phyloP scores from a whole-genome alignment of 441 rosid species.

The Biscutella auriculata region DNA sequence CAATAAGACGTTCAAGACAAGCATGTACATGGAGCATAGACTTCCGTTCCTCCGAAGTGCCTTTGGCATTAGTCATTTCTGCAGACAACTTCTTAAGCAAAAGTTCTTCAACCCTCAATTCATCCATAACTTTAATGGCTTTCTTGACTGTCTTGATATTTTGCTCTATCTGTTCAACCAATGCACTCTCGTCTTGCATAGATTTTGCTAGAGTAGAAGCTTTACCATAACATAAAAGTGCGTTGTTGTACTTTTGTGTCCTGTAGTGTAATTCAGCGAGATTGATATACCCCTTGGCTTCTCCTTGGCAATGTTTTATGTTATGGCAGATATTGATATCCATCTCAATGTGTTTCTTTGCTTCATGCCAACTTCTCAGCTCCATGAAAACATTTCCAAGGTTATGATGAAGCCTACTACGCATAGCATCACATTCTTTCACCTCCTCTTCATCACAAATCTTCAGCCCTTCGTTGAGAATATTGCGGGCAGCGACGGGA shows the following conservation, averaged over 20 bases:
- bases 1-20: constrained; percentile 73
- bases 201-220: constrained; percentile 71
- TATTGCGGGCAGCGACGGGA: constrained; percentile 43
- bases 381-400: constrained; percentile 70
- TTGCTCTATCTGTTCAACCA: constrained; percentile 48
- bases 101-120: constrained; percentile 67
- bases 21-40: constrained; percentile 49
- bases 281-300: constrained; percentile 92
- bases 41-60: constrained; percentile 51
- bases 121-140: constrained; percentile 63
- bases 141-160: constrained; percentile 58
- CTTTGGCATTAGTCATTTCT: constrained; percentile 40
- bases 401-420: constrained; percentile 90
- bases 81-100: constrained; percentile 67
- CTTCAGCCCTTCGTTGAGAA: constrained; percentile 52
- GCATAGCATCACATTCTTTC: constrained; percentile 50
- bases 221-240: constrained; percentile 60
- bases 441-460: constrained; percentile 95
- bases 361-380: constrained; percentile 70
- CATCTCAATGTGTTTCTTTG: constrained; percentile 60
- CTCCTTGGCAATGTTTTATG: constrained; percentile 70
- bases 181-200: constrained; percentile 87
- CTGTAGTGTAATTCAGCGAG: constrained; percentile 80
- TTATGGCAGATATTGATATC: constrained; percentile 70
- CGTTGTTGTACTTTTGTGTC: constrained; percentile 69